Percentiles rank a stretch among this genome's conserved stretches.
These are phyloP conservation scores for Sporothrix luriei DNA, from an alignment of 2,329 filamentous ascomycete species.

Conservation along the genomic window DNA sequence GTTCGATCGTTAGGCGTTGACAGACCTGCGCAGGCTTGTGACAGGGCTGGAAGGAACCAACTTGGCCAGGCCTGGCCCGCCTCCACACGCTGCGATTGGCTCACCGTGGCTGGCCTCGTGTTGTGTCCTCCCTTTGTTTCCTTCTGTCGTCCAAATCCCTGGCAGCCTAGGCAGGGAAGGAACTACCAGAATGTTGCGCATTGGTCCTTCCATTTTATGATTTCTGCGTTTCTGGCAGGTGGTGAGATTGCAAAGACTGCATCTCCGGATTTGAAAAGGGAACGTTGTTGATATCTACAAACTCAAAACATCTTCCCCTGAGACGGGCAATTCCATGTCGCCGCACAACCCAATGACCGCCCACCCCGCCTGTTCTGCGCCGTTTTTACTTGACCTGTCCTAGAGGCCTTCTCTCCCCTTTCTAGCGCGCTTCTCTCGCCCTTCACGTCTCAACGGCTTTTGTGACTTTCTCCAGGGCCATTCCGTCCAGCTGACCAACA, in stretches of 20 bases:
- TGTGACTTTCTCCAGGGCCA: background rate
- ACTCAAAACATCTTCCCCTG: background rate
- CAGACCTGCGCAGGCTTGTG: slow-evolving; percentile 2
- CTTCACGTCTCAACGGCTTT: slow-evolving; percentile 4
- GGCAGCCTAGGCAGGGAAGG: slow-evolving; percentile 19
- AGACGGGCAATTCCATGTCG: background rate
- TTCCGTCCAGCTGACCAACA: background rate
- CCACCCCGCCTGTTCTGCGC: background rate
- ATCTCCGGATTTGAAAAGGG: background rate
- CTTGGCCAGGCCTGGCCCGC: slow-evolving; percentile 28
- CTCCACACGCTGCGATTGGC: slow-evolving; percentile 31
- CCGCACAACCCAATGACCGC: background rate
- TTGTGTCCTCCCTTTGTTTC: slow-evolving; percentile 6
- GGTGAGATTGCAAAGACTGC: background rate
- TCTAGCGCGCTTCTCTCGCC: slow-evolving; percentile 24
- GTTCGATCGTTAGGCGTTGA: background rate
- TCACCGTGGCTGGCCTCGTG: background rate
- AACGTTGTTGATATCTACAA: background rate
- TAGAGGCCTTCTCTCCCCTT: slow-evolving; percentile 9
- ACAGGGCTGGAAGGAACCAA: slow-evolving; percentile 31
- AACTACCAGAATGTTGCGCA: background rate
- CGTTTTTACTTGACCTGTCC: slow-evolving; percentile 5
- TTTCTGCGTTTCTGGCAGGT: background rate
- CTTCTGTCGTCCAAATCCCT: background rate
- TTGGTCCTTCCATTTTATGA: slow-evolving; percentile 12